Evolutionary conservation across 495 filamentous ascomycete genomes (phyloP), one percentile per base, ranked within the genome.

Genomic region (Parmelia sp.): DNA sequence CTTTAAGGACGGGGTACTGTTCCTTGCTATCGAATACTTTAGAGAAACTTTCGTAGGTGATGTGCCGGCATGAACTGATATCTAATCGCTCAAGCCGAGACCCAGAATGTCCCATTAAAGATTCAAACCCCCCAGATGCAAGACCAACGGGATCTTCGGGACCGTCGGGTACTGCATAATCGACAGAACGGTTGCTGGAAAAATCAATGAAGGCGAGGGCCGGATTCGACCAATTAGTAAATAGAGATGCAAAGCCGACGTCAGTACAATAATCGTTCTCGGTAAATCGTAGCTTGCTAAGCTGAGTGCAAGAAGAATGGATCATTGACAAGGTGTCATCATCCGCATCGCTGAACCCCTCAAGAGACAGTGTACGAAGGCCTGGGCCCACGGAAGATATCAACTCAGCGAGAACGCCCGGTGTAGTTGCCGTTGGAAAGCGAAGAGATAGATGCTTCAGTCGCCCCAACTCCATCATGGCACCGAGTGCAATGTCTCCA

Each of bases 91-190:
- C 74, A 1, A 96, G 74, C 14, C 69, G 74, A 11, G 71, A 66
- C 44, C 89, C 88, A 1, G 91, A 96, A 70, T 96, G 92, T n/a
- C 75, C 75, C 89, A 97, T 96, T 59, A 96, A 73, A 2, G 90
- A 87, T 56, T 79, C 68, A 73, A 97, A 92, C 0, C 89, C 90
- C 45, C 79, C 71, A 14, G 85, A 87, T 53, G 85, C 89, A 61
- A 96, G 83, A 23, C 91, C 91, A 37, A 89, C 74, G 25, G 78
- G 77, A 51, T 82, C 76, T 23, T 64, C 60, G 8, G 82, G 83
- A 3, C 84, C 85, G 64, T 86, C 76, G 3, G 84, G 81, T 68
- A 88, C 90, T 27, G 78, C 70, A 65, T 88, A 82, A 67, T 96
- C 90, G 35, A 92, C 69, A 67, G 91, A 83, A 37, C 91, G 86